These are phyloP conservation scores for Saussurea involucrata DNA, from an alignment of 129 eudicot genomes.

Conservation along the genomic window DNA sequence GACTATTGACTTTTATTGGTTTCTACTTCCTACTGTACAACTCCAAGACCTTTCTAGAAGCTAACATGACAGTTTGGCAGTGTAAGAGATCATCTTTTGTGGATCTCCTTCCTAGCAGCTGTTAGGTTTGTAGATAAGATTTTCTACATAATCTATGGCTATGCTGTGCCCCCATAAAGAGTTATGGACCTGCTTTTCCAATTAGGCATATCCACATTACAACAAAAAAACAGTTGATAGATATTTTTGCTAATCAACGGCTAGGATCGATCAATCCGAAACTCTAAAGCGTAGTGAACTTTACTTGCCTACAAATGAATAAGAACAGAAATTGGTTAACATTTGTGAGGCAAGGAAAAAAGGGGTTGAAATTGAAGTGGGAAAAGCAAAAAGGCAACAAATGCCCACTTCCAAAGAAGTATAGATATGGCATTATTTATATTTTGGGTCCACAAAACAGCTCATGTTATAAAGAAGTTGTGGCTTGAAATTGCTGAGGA, in stretches of 20 bases:
- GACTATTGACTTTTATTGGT: background rate
- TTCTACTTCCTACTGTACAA: background rate
- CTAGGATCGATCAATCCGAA: slow-evolving; percentile 1
- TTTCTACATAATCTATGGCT: background rate
- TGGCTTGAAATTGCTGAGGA: slow-evolving; percentile 29
- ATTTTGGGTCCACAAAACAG: slow-evolving; percentile 32
- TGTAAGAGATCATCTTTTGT: background rate
- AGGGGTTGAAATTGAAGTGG: background rate
- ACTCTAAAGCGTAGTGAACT: background rate
- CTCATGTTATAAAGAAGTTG: slow-evolving; percentile 19
- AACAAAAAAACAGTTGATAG: slow-evolving; percentile 1
- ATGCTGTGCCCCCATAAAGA: background rate
- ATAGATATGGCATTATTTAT: slow-evolving; percentile 1
- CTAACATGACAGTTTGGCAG: background rate
- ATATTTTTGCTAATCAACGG: slow-evolving; percentile 2
- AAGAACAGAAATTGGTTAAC: slow-evolving; percentile 1
- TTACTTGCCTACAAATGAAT: slow-evolving; percentile 10
- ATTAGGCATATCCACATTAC: slow-evolving; percentile 19
- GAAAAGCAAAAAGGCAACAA: slow-evolving; percentile 18
- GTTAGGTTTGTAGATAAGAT: background rate
- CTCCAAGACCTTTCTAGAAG: background rate
- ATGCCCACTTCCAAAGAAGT: background rate
- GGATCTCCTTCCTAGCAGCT: background rate
- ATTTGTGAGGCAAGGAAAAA: slow-evolving; percentile 11
- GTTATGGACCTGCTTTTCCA: slow-evolving; percentile 13